Base-by-base conservation (phyloP, 176 grass and related monocot species). In the Oryza coarctata region DNA sequence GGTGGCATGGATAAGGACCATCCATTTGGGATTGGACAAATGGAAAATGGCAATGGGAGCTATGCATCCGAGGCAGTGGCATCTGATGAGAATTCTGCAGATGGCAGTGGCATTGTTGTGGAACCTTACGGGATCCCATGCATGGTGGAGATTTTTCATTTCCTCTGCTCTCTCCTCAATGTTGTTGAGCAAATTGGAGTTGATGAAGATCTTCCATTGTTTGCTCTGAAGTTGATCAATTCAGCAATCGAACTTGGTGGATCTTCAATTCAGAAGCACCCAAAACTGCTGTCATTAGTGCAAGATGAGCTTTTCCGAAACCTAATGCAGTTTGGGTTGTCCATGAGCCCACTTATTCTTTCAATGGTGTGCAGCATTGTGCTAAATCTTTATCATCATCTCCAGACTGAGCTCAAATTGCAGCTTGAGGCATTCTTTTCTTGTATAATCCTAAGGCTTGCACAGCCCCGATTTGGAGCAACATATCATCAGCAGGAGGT, bases 61-160 rank as follows among this genome's bases (percentile, higher is more conserved):
- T 86, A 86, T 61, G 80, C 31, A 12, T 65, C 92, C 4, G 88
- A 65, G 69, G 73, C 86, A 58, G 78, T 75, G 57, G 36, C 50
- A 73, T 74, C 72, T 67, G 87, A 92, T 64, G 87, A 92, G 33
- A 88, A 85, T 87, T 78, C 81, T 72, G 80, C 43, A 29, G 88
- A 87, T 71, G 71, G 75, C 62, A 71, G 47, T 45, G 80, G 74
- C 20, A 76, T 83, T 61, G 62, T 70, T 10, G 89, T 99, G 57
- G 89, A 94, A 26, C 97, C 93, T 77, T 96, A 93, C 36, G 97
- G 97, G 60, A 86, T 94, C 39, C 89, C 93, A 85, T 99, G 97
- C 83, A 95, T 95, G 97, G 89, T 94, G 77, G 97, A 99, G 86
- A 92, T 99, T 57, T 96, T 99, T 36, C 89, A 99, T 77, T 99